These are phyloP conservation scores for Torulaspora quercuum DNA, from an alignment of 805 yeast species.

Conservation along the genomic window DNA sequence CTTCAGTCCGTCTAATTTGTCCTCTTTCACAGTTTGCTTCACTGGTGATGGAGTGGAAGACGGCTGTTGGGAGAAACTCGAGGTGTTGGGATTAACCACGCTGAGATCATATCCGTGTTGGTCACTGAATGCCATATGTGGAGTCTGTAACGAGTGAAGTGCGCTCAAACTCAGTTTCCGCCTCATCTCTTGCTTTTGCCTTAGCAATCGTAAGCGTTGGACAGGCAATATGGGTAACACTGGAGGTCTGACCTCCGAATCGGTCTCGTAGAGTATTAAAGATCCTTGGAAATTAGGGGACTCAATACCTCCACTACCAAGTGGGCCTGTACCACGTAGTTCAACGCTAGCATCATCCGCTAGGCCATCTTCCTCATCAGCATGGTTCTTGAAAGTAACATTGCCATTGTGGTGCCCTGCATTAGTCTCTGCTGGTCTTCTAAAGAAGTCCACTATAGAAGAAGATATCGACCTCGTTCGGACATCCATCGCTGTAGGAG, in stretches of 20 bases:
- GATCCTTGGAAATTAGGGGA: constrained; percentile 10
- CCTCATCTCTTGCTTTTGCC: constrained; percentile 29
- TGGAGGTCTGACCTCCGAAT: constrained; percentile 28
- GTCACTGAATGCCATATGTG: neutral
- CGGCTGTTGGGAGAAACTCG: constrained; percentile 5
- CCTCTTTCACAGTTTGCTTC: neutral
- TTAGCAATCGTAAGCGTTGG: constrained; percentile 30
- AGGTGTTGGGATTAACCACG: constrained; percentile 1
- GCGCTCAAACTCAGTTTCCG: constrained; percentile 5
- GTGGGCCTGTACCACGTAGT: neutral
- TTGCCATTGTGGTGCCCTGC: neutral
- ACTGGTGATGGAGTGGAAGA: constrained; percentile 28
- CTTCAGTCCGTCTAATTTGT: neutral
- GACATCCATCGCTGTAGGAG: constrained; percentile 9
- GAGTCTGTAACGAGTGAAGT: neutral
- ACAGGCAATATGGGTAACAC: constrained; percentile 33
- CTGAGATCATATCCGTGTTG: neutral
- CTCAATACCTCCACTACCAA: neutral
- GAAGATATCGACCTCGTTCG: constrained; percentile 33
- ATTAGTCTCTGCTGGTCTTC: constrained; percentile 11
- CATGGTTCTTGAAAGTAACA: neutral
- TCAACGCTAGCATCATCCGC: constrained; percentile 1
- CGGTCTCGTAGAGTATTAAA: constrained; percentile 19
- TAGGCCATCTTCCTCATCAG: neutral
- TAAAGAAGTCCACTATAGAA: constrained; percentile 25